Percentiles rank a stretch among this genome's conserved stretches.
phyloP scores from a whole-genome alignment of 306 rosid genomes.

The Erythrophleum fordii region DNA sequence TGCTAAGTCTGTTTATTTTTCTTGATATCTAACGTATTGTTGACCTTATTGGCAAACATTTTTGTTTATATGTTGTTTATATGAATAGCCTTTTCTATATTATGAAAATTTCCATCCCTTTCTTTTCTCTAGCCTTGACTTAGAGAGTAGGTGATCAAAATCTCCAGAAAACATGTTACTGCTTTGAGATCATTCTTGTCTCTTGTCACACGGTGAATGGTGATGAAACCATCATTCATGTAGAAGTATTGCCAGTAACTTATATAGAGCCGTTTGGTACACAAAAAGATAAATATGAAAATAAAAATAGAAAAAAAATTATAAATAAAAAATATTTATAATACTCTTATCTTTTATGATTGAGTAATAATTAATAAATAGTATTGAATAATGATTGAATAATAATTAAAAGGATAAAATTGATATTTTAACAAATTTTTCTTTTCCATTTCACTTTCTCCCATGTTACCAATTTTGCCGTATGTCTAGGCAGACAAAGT shows the following conservation, averaged over 20 bases:
- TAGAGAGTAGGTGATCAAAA: slow-evolving; percentile 17
- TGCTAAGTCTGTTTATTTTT: neutral
- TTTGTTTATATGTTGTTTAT: slow-evolving; percentile 18
- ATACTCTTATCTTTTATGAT: too few relatives aligned
- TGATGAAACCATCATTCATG: neutral
- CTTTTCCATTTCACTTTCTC: too few relatives aligned
- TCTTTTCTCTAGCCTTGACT: slow-evolving; percentile 19
- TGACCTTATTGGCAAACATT: neutral
- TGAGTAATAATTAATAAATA: too few relatives aligned
- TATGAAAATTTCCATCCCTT: neutral
- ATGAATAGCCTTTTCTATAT: slow-evolving; percentile 14
- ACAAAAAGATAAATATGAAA: too few relatives aligned
- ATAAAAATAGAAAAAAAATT: too few relatives aligned
- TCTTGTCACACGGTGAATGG: neutral
- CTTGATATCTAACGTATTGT: neutral
- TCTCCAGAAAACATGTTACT: slow-evolving; percentile 32
- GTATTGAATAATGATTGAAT: too few relatives aligned
- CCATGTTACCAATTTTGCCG: too few relatives aligned
- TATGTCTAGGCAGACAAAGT: slow-evolving; percentile 1
- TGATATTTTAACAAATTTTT: too few relatives aligned
- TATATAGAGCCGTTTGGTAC: too few relatives aligned
- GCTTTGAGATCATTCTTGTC: slow-evolving; percentile 21
- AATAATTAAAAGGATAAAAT: too few relatives aligned
- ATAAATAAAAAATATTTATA: too few relatives aligned
- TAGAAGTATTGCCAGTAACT: neutral